Conservation (phyloP, 495 filamentous ascomycete species). For the Penicillium soppii region DNA sequence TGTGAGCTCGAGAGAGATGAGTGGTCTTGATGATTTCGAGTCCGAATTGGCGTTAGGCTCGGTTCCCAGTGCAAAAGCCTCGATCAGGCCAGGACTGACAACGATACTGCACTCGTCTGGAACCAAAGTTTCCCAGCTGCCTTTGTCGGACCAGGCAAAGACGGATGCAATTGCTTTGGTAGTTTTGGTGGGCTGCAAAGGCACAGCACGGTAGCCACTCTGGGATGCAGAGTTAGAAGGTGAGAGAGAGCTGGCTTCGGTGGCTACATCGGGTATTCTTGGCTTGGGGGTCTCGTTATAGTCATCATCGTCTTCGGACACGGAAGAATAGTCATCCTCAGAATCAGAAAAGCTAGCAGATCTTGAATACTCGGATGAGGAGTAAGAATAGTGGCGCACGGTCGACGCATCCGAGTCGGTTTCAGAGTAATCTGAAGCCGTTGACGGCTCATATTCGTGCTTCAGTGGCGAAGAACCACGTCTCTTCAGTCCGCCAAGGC, state of each 20-base stretch:
- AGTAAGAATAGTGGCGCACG: conserved; percentile 48
- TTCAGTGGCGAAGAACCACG: conserved; percentile 92
- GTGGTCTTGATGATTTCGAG: conserved; percentile 52
- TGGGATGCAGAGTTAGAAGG: conserved; percentile 80
- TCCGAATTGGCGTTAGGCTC: conserved; percentile 18
- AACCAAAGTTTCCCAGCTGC: conserved; percentile 76
- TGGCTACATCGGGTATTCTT: conserved; percentile 27
- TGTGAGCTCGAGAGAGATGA: conserved; percentile 80
- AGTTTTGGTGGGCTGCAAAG: conserved; percentile 51
- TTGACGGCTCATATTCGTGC: conserved; percentile 95
- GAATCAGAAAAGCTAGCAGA: conserved; percentile 39
- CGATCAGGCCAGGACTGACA: conserved; percentile 80
- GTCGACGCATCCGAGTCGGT: conserved; percentile 50
- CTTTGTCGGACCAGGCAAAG: conserved; percentile 81
- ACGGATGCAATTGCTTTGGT: conserved; percentile 72
- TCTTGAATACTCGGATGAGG: conserved; percentile 42
- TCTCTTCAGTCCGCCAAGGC: conserved; percentile 51
- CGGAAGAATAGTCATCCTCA: conserved; percentile 53
- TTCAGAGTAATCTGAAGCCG: conserved; percentile 60
- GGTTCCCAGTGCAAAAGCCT: conserved; percentile 69
- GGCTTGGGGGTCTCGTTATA: conserved; percentile 16
- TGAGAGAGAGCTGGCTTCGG: conserved; percentile 55
- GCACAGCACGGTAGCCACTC: conserved; percentile 58
- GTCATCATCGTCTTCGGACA: conserved; percentile 57
- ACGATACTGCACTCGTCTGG: conserved; percentile 75